Conservation (phyloP, 129 eudicot genomes). For the Escallonia herrerae region DNA sequence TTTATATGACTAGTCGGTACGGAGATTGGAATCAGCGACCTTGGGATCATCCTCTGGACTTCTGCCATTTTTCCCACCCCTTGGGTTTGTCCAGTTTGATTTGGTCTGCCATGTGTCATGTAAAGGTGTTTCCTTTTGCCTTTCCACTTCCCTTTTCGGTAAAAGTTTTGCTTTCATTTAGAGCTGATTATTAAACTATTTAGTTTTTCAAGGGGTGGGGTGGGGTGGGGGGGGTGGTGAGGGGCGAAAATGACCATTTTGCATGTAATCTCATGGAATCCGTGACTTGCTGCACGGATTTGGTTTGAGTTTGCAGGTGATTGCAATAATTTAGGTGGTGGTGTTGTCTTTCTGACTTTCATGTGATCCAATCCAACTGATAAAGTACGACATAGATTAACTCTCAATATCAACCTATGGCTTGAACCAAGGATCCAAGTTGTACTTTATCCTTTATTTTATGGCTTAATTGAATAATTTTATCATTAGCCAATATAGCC, state of each 20-base stretch:
- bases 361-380: constrained; percentile 46
- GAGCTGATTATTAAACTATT: background rate
- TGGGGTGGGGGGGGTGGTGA: too few relatives aligned
- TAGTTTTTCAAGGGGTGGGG: too few relatives aligned
- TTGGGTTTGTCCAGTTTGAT: too few relatives aligned
- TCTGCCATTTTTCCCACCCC: too few relatives aligned
- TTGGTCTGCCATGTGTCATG: too few relatives aligned
- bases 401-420: constrained; percentile 16
- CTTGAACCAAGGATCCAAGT: constrained; percentile 22
- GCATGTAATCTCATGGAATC: constrained; percentile 48
- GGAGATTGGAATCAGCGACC: too few relatives aligned
- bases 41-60: too few relatives aligned
- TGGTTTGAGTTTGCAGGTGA: constrained; percentile 47
- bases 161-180: background rate
- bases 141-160: background rate
- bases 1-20: too few relatives aligned
- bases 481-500: background rate
- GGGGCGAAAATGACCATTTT: background rate
- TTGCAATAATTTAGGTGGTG: constrained; percentile 33
- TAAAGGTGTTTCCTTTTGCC: too few relatives aligned
- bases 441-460: constrained; percentile 12
- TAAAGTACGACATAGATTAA: constrained; percentile 8
- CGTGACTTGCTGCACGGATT: constrained; percentile 76
- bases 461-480: background rate
- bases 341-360: constrained; percentile 43